Base-by-base conservation (phyloP, 352 stramenopile species). In the Hyaloperonospora brassicae region DNA sequence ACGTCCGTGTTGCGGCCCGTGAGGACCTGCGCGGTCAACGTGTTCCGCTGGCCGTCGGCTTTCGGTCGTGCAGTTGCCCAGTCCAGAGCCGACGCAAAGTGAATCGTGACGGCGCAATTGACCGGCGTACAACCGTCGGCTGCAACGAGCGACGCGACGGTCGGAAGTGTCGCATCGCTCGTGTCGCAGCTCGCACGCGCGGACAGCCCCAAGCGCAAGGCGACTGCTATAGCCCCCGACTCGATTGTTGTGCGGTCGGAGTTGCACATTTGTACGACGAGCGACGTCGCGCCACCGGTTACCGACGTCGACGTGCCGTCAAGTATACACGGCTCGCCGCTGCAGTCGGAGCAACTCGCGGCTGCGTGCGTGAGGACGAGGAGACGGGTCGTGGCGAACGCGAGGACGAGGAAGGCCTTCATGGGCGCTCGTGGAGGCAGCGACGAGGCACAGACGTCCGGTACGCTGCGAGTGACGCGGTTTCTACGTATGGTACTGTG, bases 251-350 rank as follows among this genome's bases (percentile, higher is more conserved):
- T 30, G 23, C 44, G 61, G 50, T 84, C 74, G 48, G 70, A 89
- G 58, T 90, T 89, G 70, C 82, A 92, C 50, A 89, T 64, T 27
- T 78, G 68, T 35, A 92, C 46, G 13, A 43, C 55, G 22, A 89
- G 43, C 40, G 68, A 68, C 43, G 62, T 68, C 31, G 65, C 60
- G 27, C 73, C 74, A 10, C 62, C 74, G 27, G 52, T 61, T 10
- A 89, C 36, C 4, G 47, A 43, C 25, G 66, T 65, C 8, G 53
- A 43, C 8, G 58, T 53, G 54, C 67, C 61, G 50, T 89, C 73
- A 34, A 89, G 60, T 36, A 92, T 65, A 55, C 82, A 92, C 2
- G 62, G 70, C 22, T 69, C 63, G n/a, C 61, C 61, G 5, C 57
- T 22, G 56, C 81, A 92, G 12, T 88, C 79, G 2, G 56, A 36